phyloP scores from a whole-genome alignment of 345 rosid genomes.

The Brassica incana region DNA sequence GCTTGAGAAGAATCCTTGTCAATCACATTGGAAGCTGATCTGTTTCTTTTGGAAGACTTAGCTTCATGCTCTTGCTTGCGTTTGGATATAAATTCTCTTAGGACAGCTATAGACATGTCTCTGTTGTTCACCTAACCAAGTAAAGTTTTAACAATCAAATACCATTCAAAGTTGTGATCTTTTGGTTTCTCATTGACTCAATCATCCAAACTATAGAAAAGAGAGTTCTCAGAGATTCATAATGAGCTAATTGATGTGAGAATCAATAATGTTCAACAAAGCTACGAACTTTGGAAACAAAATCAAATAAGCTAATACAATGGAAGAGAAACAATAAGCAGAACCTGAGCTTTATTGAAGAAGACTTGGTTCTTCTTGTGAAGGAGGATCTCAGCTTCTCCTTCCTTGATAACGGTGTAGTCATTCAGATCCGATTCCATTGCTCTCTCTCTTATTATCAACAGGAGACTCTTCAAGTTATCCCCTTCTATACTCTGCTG shows the following conservation, averaged over 20 bases:
- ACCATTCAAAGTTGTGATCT: background rate
- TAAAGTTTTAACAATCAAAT: background rate
- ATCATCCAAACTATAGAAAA: no score
- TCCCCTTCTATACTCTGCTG: background rate
- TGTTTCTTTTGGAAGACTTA: conserved; percentile 50
- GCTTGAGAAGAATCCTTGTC: conserved; percentile 45
- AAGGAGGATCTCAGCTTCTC: conserved; percentile 97
- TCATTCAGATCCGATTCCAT: conserved; percentile 60
- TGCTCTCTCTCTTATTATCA: conserved; percentile 9
- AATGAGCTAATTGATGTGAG: conserved; percentile 7
- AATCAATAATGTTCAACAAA: conserved; percentile 10
- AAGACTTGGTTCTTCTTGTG: conserved; percentile 90
- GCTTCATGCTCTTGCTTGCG: conserved; percentile 73
- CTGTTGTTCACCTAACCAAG: conserved; percentile 79
- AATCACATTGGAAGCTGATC: conserved; percentile 42
- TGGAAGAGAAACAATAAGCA: conserved; percentile 10
- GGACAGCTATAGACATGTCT: conserved; percentile 86
- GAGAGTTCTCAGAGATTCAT: no score
- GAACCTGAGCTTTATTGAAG: conserved; percentile 86
- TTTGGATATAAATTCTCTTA: conserved; percentile 71
- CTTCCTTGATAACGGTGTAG: conserved; percentile 80
- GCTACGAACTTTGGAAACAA: background rate
- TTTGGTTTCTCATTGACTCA: background rate
- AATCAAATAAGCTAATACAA: background rate
- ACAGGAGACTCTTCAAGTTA: background rate